Conservation (phyloP, 495 filamentous ascomycete species). For the Delitschia confertaspora region DNA sequence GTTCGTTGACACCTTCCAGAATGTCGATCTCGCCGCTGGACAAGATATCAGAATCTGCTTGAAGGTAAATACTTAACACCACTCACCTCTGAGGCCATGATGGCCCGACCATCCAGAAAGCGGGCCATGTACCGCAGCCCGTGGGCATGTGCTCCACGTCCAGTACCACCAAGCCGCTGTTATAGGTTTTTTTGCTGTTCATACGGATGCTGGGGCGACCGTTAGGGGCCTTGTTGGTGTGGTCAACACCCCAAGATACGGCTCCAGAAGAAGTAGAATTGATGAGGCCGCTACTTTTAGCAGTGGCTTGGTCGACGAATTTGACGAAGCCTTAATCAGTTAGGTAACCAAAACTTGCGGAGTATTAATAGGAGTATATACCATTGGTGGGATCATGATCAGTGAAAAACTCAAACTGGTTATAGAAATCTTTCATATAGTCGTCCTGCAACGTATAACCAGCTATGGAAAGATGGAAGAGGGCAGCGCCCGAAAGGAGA, state of each 20-base stretch:
- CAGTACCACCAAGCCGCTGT: conserved; percentile 32
- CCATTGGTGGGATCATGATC: conserved; percentile 34
- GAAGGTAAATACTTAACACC: neutral
- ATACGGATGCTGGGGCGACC: conserved; percentile 35
- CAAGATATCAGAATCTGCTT: conserved; percentile 1
- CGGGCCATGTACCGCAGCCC: conserved; percentile 38
- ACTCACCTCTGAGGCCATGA: conserved; percentile 33
- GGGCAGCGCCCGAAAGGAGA: conserved; percentile 37
- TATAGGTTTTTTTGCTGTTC: conserved; percentile 34
- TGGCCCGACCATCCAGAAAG: conserved; percentile 37
- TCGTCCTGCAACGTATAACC: conserved; percentile 42
- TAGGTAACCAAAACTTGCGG: neutral
- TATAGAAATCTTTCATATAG: conserved; percentile 44
- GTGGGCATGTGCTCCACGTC: conserved; percentile 37
- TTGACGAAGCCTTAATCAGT: conserved; percentile 29
- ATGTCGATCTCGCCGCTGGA: conserved; percentile 36
- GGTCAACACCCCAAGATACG: conserved; percentile 32
- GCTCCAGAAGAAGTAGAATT: conserved; percentile 8
- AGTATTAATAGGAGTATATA: neutral
- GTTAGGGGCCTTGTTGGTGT: conserved; percentile 25
- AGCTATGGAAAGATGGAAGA: conserved; percentile 39
- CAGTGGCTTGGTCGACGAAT: conserved; percentile 30
- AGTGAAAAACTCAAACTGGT: conserved; percentile 44
- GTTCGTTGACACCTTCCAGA: conserved; percentile 33
- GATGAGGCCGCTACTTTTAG: conserved; percentile 28